phyloP scores from a whole-genome alignment of 148 eudicot genomes.

The Nyssa sinensis region DNA sequence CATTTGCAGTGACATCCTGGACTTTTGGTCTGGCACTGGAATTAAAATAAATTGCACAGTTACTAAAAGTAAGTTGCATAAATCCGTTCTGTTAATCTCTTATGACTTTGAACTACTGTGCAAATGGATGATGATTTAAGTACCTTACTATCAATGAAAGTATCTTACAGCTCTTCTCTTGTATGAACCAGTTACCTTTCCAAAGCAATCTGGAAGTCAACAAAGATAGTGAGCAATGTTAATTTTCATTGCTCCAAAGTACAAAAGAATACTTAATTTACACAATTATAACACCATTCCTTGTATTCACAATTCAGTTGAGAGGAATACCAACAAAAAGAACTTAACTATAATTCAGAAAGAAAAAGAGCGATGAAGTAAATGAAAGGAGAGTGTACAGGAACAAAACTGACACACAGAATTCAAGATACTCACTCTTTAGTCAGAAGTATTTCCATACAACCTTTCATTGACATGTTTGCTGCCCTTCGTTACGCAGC shows the following conservation, averaged over 20 bases:
- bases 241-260: conserved; percentile 14
- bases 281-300: background rate
- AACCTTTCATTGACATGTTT: background rate
- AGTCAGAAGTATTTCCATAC: background rate
- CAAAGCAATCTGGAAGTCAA: conserved; percentile 67
- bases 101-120: background rate
- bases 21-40: conserved; percentile 74
- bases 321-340: background rate
- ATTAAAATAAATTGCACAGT: background rate
- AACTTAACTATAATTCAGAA: no score
- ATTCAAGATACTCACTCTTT: background rate
- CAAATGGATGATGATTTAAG: conserved; percentile 2
- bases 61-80: background rate
- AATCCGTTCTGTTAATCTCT: background rate
- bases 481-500: background rate
- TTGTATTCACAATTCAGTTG: background rate
- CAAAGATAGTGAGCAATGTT: background rate
- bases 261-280: background rate
- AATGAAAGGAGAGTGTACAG: background rate
- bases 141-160: conserved; percentile 83
- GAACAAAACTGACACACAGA: background rate
- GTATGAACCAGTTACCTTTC: conserved; percentile 96
- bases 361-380: background rate
- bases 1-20: conserved; percentile 49
- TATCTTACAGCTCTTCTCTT: conserved; percentile 97